Percentiles rank a stretch among this genome's conserved stretches.
Conservation (phyloP, 23 red algal species). For the Cyanidiococcus yangmingshanensis region DNA sequence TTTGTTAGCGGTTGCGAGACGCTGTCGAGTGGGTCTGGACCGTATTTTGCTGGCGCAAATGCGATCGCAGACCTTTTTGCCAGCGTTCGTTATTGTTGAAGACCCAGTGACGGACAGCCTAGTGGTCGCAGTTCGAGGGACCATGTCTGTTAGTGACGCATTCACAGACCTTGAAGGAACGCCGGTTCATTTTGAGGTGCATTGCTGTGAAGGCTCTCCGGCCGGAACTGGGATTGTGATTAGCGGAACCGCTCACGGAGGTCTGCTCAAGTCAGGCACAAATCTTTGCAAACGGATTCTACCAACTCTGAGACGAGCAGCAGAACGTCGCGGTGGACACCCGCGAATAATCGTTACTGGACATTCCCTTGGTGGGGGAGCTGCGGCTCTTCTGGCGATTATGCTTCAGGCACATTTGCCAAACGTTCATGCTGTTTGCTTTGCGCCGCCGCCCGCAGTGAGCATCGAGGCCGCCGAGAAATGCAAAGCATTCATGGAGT, state of each 20-base stretch:
- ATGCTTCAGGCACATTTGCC: conserved; percentile 19
- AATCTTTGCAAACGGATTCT: conserved; percentile 3
- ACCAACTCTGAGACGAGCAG: not conserved
- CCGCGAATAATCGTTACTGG: conserved; percentile 27
- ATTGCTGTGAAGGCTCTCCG: not conserved
- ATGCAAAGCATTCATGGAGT: conserved; percentile 24
- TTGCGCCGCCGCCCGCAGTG: conserved; percentile 27
- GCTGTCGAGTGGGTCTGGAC: not conserved
- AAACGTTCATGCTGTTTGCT: not conserved
- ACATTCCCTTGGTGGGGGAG: conserved; percentile 24
- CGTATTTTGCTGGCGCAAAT: not conserved
- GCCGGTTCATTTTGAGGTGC: conserved; percentile 3
- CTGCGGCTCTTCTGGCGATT: conserved; percentile 18
- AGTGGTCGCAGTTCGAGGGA: conserved; percentile 27
- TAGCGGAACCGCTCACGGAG: conserved; percentile 12
- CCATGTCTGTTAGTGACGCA: conserved; percentile 20
- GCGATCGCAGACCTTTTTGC: not conserved
- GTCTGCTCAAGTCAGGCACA: conserved; percentile 16
- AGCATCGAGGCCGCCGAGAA: conserved; percentile 25
- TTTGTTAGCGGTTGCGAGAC: conserved; percentile 8
- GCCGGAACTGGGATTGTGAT: not conserved
- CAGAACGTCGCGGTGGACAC: conserved; percentile 4
- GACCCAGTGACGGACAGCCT: conserved; percentile 18
- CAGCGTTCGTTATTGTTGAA: conserved; percentile 1
- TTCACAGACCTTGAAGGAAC: conserved; percentile 30